These are phyloP conservation scores for Fragaria iinumae DNA, from an alignment of 306 rosid genomes.

Conservation along the genomic window DNA sequence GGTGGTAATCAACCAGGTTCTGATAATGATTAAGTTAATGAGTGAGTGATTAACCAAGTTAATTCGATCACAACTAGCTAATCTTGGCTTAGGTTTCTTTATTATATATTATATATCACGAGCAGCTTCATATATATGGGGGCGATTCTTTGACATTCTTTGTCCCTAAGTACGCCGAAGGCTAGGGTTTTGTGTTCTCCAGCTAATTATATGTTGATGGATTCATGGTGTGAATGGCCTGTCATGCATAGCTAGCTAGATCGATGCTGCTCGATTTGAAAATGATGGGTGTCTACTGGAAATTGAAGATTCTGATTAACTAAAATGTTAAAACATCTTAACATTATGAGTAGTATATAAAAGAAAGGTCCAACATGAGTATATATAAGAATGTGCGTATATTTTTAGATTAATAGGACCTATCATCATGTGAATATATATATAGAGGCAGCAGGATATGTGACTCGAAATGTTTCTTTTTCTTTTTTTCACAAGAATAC, in stretches of 20 bases:
- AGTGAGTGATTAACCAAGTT: background rate
- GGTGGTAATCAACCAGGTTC: slow-evolving; percentile 24
- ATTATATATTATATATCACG: slow-evolving; percentile 32
- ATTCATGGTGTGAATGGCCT: background rate
- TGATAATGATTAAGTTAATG: slow-evolving; percentile 6
- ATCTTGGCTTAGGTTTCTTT: background rate
- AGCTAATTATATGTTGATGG: background rate
- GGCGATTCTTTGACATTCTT: background rate
- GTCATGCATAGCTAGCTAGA: background rate
- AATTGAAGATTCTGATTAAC: background rate
- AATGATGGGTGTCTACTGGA: background rate
- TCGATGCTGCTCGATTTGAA: background rate
- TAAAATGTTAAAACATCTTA: background rate
- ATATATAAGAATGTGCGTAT: background rate
- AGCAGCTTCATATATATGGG: slow-evolving; percentile 17
- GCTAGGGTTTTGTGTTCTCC: background rate
- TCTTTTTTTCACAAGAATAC: too few species aligned
- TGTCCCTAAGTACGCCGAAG: background rate
- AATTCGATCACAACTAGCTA: background rate
- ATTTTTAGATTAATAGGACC: background rate
- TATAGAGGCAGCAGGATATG: background rate
- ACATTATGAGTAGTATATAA: too few species aligned
- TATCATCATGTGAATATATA: background rate
- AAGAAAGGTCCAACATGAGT: background rate
- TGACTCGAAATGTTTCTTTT: background rate